Percentiles rank a stretch among this genome's conserved stretches.
Conservation (phyloP, 139 green algal species). For the Closterium sp. region DNA sequence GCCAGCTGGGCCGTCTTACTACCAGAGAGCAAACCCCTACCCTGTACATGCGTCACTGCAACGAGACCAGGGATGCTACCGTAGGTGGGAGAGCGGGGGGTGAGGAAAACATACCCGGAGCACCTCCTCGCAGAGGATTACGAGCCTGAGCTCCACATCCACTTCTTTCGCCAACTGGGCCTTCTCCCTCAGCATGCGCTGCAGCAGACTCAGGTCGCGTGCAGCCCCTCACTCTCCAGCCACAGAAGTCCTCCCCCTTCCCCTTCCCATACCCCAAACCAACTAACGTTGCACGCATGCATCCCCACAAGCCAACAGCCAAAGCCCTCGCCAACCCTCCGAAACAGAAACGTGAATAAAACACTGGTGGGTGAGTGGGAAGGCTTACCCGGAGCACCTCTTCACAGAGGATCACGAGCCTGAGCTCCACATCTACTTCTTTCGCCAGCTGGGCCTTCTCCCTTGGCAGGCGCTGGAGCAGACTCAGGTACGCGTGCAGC, state of each 20-base stretch:
- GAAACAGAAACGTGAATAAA: background rate
- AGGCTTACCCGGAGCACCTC: conserved; percentile 63
- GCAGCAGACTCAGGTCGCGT: conserved; percentile 79
- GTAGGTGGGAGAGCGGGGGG: background rate
- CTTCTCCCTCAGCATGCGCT: conserved; percentile 53
- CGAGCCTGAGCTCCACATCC: background rate
- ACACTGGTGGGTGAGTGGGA: background rate
- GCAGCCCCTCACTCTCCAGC: conserved; percentile 84
- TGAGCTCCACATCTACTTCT: conserved; percentile 48
- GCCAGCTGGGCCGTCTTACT: no score
- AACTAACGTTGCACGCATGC: no score
- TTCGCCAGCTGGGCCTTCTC: conserved; percentile 18
- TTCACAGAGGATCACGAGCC: conserved; percentile 67
- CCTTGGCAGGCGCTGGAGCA: conserved; percentile 65
- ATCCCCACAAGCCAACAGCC: no score
- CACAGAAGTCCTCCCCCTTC: no score
- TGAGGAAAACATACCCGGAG: conserved; percentile 55
- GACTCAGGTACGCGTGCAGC: conserved; percentile 76
- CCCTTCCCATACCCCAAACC: no score
- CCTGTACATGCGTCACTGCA: no score
- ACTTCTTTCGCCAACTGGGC: background rate
- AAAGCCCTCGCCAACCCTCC: no score
- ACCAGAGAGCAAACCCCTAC: no score
- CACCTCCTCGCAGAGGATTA: conserved; percentile 41
- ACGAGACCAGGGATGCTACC: background rate